Evolutionary conservation across 1,139 yeast species (phyloP).

Genomic region (Zygosaccharomyces sapae): DNA sequence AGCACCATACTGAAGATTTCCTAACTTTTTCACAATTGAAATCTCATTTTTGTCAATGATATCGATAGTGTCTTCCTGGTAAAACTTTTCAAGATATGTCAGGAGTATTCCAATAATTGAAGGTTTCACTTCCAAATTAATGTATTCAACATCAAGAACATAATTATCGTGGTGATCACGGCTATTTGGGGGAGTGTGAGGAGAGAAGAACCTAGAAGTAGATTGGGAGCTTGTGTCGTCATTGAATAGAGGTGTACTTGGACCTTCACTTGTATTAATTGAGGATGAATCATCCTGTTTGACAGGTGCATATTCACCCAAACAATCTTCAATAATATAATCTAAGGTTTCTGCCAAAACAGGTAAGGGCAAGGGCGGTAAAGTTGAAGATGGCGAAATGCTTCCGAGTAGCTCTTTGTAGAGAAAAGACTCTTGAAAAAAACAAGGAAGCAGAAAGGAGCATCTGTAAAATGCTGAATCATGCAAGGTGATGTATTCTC

Average conservation of each 20-base stretch:
- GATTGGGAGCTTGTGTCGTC: not conserved
- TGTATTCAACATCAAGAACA: constrained; percentile 21
- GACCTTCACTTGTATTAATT: constrained; percentile 1
- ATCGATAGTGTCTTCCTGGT: constrained; percentile 43
- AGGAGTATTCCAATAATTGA: constrained; percentile 13
- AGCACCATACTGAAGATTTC: constrained; percentile 38
- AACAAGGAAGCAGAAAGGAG: constrained; percentile 60
- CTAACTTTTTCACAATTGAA: constrained; percentile 49
- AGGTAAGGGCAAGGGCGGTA: constrained; percentile 67
- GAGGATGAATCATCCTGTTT: constrained; percentile 7
- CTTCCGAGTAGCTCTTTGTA: constrained; percentile 50
- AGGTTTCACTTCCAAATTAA: constrained; percentile 23
- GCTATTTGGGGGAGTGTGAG: constrained; percentile 4
- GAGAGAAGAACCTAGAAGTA: constrained; percentile 1
- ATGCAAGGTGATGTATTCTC: constrained; percentile 58
- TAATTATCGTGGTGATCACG: constrained; percentile 15
- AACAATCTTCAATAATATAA: constrained; percentile 38
- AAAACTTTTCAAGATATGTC: constrained; percentile 31
- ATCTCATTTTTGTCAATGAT: constrained; percentile 64
- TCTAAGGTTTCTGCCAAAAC: constrained; percentile 45
- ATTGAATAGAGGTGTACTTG: not conserved
- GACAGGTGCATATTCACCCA: constrained; percentile 23
- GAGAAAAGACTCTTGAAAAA: constrained; percentile 40
- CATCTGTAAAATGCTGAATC: constrained; percentile 83
- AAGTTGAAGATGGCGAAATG: constrained; percentile 58